Evolutionary conservation across 768 basidiomycete species (phyloP).

Genomic region (Pleurotus tuoliensis): DNA sequence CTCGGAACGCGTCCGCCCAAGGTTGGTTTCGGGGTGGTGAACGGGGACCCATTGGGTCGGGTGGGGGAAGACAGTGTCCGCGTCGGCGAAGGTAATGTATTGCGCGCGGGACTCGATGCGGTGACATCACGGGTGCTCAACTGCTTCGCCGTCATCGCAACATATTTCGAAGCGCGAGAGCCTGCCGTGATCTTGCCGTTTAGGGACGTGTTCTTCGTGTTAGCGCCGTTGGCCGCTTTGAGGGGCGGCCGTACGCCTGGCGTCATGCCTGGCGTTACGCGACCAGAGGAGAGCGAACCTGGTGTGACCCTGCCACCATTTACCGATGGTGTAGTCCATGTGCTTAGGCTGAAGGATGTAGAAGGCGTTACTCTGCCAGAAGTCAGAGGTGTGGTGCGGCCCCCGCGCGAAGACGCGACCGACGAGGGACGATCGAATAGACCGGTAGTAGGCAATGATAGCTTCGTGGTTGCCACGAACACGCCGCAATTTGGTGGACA

Average conservation of each 20-base stretch:
- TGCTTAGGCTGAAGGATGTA: constrained; percentile 25
- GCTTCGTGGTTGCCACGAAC: constrained; percentile 80
- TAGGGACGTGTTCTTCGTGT: constrained; percentile 25
- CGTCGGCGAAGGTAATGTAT: constrained; percentile 22
- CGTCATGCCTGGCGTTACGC: constrained; percentile 35
- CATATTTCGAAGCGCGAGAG: constrained; percentile 81
- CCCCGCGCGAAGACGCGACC: constrained; percentile 68
- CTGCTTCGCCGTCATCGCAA: constrained; percentile 81
- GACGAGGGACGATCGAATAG: constrained; percentile 64
- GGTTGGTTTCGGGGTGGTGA: constrained; percentile 63
- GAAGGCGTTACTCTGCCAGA: constrained; percentile 52
- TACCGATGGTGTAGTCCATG: constrained; percentile 26
- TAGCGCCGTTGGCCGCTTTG: constrained; percentile 13
- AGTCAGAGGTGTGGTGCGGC: constrained; percentile 56
- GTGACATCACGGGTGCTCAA: constrained; percentile 46
- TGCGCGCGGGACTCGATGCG: constrained; percentile 27
- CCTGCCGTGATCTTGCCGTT: constrained; percentile 66
- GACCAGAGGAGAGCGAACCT: constrained; percentile 31
- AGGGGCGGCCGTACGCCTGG: constrained; percentile 29
- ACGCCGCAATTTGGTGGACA: constrained; percentile 88
- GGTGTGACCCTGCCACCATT: constrained; percentile 14
- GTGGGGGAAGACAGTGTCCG: constrained; percentile 37
- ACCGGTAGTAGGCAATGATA: constrained; percentile 73
- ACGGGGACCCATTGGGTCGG: constrained; percentile 56
- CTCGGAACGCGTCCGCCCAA: constrained; percentile 28